Percentiles rank a stretch among this genome's conserved stretches.
Conservation (phyloP, 2,329 filamentous ascomycete genomes). For the Kalaharituber pfeilii region DNA sequence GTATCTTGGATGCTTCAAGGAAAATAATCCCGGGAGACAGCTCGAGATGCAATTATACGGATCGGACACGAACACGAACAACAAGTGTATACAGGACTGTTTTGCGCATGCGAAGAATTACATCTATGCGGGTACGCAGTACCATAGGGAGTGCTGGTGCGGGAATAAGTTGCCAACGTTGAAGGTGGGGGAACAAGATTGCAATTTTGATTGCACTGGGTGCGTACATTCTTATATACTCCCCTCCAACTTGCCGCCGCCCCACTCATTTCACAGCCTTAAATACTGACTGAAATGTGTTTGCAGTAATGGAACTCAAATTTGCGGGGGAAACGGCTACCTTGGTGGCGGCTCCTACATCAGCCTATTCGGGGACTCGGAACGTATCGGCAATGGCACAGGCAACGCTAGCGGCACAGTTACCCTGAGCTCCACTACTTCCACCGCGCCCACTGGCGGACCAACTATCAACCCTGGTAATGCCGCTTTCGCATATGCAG, state of each 20-base stretch:
- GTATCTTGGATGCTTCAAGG: conserved; percentile 39
- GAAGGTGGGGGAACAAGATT: conserved; percentile 32
- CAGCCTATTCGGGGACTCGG: conserved; percentile 33
- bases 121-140: conserved; percentile 37
- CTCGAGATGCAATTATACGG: conserved; percentile 30
- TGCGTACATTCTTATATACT: conserved; percentile 26
- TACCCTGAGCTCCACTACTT: conserved; percentile 12
- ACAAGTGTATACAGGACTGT: conserved; percentile 33
- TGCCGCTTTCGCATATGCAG: conserved; percentile 22
- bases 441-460: not conserved
- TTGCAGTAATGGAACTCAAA: conserved; percentile 25
- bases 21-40: conserved; percentile 39
- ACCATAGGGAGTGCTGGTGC: conserved; percentile 39
- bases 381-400: conserved; percentile 18
- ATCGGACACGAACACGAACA: conserved; percentile 29
- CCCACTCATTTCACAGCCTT: conserved; percentile 24
- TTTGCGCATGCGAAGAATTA: conserved; percentile 26
- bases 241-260: conserved; percentile 28
- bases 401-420: not conserved
- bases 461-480: conserved; percentile 9
- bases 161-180: conserved; percentile 19
- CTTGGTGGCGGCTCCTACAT: conserved; percentile 22
- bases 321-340: conserved; percentile 39
- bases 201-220: conserved; percentile 37
- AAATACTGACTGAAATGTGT: too few relatives aligned